These are phyloP conservation scores for Penicillium griseofulvum DNA, from an alignment of 2,329 filamentous ascomycete genomes.

Conservation along the genomic window DNA sequence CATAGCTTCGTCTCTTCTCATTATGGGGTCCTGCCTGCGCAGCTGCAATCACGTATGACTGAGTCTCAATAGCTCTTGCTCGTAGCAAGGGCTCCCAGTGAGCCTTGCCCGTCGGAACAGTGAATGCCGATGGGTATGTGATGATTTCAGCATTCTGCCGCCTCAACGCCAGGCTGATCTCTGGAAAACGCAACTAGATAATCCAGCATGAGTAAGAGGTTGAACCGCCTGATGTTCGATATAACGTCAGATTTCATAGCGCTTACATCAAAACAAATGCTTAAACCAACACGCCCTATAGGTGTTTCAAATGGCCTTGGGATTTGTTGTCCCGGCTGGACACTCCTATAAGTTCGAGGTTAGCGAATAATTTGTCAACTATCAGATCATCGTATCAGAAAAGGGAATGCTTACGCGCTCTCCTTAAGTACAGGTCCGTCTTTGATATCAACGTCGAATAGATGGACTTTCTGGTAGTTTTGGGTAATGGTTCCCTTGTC, in stretches of 20 bases:
- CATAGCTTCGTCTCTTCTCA: conserved; percentile 75
- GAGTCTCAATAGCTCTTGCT: conserved; percentile 81
- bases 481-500: conserved; percentile 58
- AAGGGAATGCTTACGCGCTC: conserved; percentile 46
- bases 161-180: conserved; percentile 67
- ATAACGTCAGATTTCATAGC: background rate
- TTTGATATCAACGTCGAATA: conserved; percentile 72
- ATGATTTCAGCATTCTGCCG: conserved; percentile 70
- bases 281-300: conserved; percentile 71
- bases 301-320: conserved; percentile 68
- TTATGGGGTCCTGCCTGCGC: conserved; percentile 78
- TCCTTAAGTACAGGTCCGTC: conserved; percentile 61
- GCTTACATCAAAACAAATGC: conserved; percentile 81
- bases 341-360: conserved; percentile 45
- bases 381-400: too few relatives aligned
- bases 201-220: background rate
- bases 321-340: conserved; percentile 65
- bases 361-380: background rate
- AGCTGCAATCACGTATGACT: conserved; percentile 81
- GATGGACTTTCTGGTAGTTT: conserved; percentile 82
- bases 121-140: conserved; percentile 88
- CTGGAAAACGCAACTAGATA: conserved; percentile 68
- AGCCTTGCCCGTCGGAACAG: conserved; percentile 75
- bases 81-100: conserved; percentile 83
- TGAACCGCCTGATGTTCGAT: background rate